These are phyloP conservation scores for Groenewaldozyma tartarivorans DNA, from an alignment of 805 yeast genomes.

Conservation along the genomic window DNA sequence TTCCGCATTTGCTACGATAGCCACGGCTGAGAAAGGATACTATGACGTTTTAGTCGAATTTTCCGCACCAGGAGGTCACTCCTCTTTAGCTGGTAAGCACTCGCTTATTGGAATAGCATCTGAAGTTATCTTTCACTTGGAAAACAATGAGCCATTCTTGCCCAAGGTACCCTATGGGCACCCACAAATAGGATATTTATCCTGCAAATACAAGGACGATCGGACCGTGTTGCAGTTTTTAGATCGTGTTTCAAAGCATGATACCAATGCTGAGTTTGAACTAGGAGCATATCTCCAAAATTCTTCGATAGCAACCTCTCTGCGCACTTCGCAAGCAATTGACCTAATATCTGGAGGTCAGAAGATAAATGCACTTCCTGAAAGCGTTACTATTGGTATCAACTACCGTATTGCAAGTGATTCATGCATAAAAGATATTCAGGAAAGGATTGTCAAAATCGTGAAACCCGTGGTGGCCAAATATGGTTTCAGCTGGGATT, in stretches of 20 bases:
- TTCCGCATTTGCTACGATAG: slow-evolving; percentile 34
- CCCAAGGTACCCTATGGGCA: neutral
- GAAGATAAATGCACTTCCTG: slow-evolving; percentile 72
- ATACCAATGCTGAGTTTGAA: slow-evolving; percentile 14
- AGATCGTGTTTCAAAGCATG: slow-evolving; percentile 4
- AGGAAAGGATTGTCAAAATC: slow-evolving; percentile 31
- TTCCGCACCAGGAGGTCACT: slow-evolving; percentile 60
- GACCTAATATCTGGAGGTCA: slow-evolving; percentile 65
- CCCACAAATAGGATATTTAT: neutral
- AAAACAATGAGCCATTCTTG: slow-evolving; percentile 43
- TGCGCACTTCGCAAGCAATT: slow-evolving; percentile 58
- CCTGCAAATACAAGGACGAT: slow-evolving; percentile 2
- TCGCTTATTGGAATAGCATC: slow-evolving; percentile 63
- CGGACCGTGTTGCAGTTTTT: neutral
- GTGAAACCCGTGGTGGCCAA: slow-evolving; percentile 36
- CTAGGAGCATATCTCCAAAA: slow-evolving; percentile 5
- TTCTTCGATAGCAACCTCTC: slow-evolving; percentile 15
- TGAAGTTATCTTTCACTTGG: slow-evolving; percentile 33
- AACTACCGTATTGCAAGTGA: slow-evolving; percentile 62
- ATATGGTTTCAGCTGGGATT: slow-evolving; percentile 39
- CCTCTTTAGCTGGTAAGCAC: slow-evolving; percentile 66
- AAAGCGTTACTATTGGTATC: slow-evolving; percentile 40
- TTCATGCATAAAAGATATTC: slow-evolving; percentile 36
- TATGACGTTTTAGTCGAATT: slow-evolving; percentile 39
- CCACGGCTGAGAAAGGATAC: slow-evolving; percentile 49